These are phyloP conservation scores for Podaxis carcinomalis DNA, from an alignment of 768 basidiomycete genomes.

Conservation along the genomic window DNA sequence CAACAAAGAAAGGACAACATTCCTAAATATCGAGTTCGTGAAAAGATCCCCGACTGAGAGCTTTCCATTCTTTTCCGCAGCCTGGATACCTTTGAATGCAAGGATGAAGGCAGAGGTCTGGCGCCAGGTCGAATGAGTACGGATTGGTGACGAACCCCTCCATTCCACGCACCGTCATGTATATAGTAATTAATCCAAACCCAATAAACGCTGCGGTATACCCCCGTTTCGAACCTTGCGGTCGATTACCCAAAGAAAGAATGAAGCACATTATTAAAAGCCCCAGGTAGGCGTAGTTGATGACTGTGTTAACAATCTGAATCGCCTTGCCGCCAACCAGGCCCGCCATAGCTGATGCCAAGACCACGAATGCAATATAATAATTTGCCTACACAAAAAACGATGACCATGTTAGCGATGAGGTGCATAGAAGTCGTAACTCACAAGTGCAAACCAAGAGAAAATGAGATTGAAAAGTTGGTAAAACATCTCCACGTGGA, in stretches of 20 bases:
- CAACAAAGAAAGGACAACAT: slow-evolving; percentile 79
- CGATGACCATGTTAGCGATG: background rate
- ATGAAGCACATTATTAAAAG: slow-evolving; percentile 85
- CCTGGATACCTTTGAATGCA: slow-evolving; percentile 74
- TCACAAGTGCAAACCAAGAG: slow-evolving; percentile 82
- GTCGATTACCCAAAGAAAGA: slow-evolving; percentile 84
- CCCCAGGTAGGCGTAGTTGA: slow-evolving; percentile 87
- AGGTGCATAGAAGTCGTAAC: slow-evolving; percentile 20
- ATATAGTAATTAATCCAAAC: slow-evolving; percentile 88
- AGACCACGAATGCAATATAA: slow-evolving; percentile 83
- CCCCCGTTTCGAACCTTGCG: slow-evolving; percentile 84
- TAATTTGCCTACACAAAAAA: slow-evolving; percentile 65
- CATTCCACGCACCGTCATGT: slow-evolving; percentile 74
- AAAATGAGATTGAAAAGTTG: slow-evolving; percentile 89
- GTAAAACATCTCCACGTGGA: slow-evolving; percentile 92
- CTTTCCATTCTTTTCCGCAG: slow-evolving; percentile 43
- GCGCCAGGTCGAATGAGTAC: background rate
- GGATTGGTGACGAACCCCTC: background rate
- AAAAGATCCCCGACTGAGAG: slow-evolving; percentile 61
- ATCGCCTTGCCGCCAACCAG: slow-evolving; percentile 47
- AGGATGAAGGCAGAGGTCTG: slow-evolving; percentile 78
- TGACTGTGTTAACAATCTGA: slow-evolving; percentile 66
- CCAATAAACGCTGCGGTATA: slow-evolving; percentile 85
- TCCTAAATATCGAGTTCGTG: slow-evolving; percentile 74
- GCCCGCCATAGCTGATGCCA: slow-evolving; percentile 73